Percentiles rank a stretch among this genome's conserved stretches.
phyloP scores from a whole-genome alignment of 2,329 filamentous ascomycete genomes.

The Pseudopithomyces maydicus region DNA sequence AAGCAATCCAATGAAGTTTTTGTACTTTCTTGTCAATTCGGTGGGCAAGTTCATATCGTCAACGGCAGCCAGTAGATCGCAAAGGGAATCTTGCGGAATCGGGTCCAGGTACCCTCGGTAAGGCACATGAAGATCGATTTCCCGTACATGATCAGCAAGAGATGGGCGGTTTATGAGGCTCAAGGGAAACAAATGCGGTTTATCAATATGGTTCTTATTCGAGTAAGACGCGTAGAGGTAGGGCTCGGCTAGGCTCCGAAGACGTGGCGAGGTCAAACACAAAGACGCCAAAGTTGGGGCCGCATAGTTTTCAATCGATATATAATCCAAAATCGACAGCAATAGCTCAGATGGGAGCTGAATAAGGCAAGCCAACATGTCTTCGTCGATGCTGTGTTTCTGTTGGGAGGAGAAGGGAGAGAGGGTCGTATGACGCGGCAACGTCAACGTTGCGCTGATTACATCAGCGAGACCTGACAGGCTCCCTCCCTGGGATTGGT shows the following conservation, averaged over 20 bases:
- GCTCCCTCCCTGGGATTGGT: too few species aligned
- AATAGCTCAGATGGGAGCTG: conserved; percentile 1
- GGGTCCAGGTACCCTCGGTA: neutral
- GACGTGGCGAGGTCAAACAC: neutral
- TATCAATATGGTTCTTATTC: neutral
- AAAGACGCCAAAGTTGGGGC: neutral
- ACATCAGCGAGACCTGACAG: neutral
- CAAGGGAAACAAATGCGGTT: neutral
- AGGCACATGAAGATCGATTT: neutral
- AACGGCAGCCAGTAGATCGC: neutral
- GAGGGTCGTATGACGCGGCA: neutral
- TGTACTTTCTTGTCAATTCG: neutral
- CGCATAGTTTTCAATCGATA: neutral
- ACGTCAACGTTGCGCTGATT: neutral
- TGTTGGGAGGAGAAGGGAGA: neutral
- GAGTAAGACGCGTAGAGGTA: conserved; percentile 1
- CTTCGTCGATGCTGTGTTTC: neutral
- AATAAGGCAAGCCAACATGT: neutral
- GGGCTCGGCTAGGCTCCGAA: conserved; percentile 4
- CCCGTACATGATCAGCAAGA: conserved; percentile 4
- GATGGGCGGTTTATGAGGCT: neutral
- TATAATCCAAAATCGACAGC: neutral
- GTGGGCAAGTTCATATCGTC: neutral
- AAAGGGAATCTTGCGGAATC: neutral
- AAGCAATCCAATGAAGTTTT: neutral